Percentiles rank a stretch among this genome's conserved stretches.
Conservation (phyloP, 192 early-diverging fungal genomes). For the Entophlyctis luteolus region DNA sequence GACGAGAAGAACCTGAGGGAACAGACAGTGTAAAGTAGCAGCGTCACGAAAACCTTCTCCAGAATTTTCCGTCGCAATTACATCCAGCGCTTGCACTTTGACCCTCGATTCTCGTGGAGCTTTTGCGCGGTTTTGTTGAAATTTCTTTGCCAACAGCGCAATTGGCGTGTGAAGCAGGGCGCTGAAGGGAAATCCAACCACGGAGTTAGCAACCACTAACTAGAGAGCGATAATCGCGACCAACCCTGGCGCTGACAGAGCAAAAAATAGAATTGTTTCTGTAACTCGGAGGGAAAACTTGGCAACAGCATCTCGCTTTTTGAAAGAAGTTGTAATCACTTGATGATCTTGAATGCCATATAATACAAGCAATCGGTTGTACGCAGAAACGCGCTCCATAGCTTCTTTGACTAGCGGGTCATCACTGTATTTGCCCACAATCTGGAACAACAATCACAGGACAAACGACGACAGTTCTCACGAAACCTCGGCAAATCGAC, state of each 20-base stretch:
- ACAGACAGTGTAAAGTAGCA: constrained; percentile 68
- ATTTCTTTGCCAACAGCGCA: constrained; percentile 19
- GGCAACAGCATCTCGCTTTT: constrained; percentile 35
- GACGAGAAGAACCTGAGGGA: constrained; percentile 60
- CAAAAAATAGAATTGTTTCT: constrained; percentile 67
- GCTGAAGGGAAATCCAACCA: background rate
- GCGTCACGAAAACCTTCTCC: constrained; percentile 70
- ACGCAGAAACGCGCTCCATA: constrained; percentile 69
- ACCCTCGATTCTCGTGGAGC: constrained; percentile 73
- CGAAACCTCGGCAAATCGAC: constrained; percentile 64
- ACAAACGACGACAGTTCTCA: background rate
- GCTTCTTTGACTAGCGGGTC: constrained; percentile 78
- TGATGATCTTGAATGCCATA: constrained; percentile 96
- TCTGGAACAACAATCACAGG: constrained; percentile 37
- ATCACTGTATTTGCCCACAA: constrained; percentile 78
- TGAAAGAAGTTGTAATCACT: constrained; percentile 75
- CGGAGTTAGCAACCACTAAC: no score
- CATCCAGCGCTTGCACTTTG: constrained; percentile 91
- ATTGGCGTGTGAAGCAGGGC: constrained; percentile 12
- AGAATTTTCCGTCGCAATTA: constrained; percentile 89
- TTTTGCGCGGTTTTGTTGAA: constrained; percentile 13
- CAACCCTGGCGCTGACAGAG: constrained; percentile 82
- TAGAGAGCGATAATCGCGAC: no score
- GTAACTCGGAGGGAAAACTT: constrained; percentile 64
- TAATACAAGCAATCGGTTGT: constrained; percentile 84